Evolutionary conservation across 176 grass and related monocot species (phyloP).

Genomic region (Carex littledalei): DNA sequence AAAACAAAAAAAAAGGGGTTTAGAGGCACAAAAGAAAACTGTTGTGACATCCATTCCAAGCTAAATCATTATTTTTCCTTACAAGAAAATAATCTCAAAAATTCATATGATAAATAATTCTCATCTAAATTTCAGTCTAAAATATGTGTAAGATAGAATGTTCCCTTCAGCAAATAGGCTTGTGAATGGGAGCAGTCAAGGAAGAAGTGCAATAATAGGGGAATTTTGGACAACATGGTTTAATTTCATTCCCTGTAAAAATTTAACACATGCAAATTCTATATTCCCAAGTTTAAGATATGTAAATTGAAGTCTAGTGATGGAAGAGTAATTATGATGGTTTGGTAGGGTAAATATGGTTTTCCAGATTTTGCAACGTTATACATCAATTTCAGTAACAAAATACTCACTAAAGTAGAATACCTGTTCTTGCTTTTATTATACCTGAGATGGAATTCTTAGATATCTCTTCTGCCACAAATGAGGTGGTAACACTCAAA

Average conservation of each 20-base stretch:
- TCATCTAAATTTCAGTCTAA: neutral
- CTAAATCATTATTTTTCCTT: neutral
- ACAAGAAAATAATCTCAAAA: neutral
- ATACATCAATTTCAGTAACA: neutral
- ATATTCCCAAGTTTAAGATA: neutral
- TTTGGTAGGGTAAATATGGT: neutral
- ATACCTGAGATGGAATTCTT: constrained; percentile 33
- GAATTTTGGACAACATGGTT: neutral
- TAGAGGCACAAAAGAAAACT: neutral
- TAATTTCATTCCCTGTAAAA: neutral
- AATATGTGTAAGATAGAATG: neutral
- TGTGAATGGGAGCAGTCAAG: neutral
- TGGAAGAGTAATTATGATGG: constrained; percentile 14
- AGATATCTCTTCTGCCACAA: constrained; percentile 76
- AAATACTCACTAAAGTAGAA: constrained; percentile 10
- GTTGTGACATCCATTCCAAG: neutral
- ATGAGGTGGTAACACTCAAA: constrained; percentile 73
- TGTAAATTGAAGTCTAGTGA: neutral
- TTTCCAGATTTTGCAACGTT: neutral
- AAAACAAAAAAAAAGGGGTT: neutral
- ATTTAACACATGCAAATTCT: constrained; percentile 15
- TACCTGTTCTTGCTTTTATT: neutral
- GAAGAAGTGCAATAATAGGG: neutral
- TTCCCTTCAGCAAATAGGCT: neutral
- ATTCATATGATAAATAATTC: neutral